A percentile compares a stretch with the other conserved stretches of the same genome.
Conservation (phyloP, 805 yeast species). For the Isabelozyma gotoi region DNA sequence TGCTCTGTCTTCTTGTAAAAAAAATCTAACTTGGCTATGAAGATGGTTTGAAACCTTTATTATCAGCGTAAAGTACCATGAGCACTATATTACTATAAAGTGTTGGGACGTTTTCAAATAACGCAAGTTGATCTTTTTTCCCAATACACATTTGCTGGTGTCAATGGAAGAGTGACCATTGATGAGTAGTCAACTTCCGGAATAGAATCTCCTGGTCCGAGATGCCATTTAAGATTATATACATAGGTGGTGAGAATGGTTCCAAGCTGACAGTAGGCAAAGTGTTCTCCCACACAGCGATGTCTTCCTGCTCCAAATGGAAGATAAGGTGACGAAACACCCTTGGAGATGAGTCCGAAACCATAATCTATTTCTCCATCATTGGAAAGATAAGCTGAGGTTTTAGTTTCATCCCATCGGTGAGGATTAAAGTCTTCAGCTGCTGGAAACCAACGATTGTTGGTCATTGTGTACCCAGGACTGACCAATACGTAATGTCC, state of each 20-base stretch:
- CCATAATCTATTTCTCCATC: conserved; percentile 75
- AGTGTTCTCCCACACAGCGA: conserved; percentile 98
- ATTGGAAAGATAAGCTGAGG: conserved; percentile 17
- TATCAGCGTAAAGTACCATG: too few species aligned
- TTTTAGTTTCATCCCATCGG: conserved; percentile 61
- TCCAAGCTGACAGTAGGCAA: conserved; percentile 92
- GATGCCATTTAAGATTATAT: conserved; percentile 74
- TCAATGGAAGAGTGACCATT: conserved; percentile 89
- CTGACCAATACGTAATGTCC: conserved; percentile 90
- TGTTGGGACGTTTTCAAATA: too few species aligned
- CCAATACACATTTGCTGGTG: conserved; percentile 73
- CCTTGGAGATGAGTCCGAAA: conserved; percentile 94
- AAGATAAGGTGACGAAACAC: conserved; percentile 91
- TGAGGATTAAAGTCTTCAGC: conserved; percentile 75
- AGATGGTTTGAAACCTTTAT: too few species aligned
- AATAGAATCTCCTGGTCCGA: conserved; percentile 37
- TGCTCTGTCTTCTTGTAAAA: too few species aligned
- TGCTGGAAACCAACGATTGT: conserved; percentile 75
- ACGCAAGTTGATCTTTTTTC: conserved; percentile 50
- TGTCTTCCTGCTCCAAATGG: conserved; percentile 99
- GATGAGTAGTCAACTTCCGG: conserved; percentile 79
- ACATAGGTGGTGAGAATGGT: conserved; percentile 74
- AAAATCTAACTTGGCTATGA: too few species aligned
- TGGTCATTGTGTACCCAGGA: conserved; percentile 87
- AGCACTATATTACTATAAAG: too few species aligned